Conservation (phyloP, 2,329 filamentous ascomycete species). For the Penicillium concentricum region DNA sequence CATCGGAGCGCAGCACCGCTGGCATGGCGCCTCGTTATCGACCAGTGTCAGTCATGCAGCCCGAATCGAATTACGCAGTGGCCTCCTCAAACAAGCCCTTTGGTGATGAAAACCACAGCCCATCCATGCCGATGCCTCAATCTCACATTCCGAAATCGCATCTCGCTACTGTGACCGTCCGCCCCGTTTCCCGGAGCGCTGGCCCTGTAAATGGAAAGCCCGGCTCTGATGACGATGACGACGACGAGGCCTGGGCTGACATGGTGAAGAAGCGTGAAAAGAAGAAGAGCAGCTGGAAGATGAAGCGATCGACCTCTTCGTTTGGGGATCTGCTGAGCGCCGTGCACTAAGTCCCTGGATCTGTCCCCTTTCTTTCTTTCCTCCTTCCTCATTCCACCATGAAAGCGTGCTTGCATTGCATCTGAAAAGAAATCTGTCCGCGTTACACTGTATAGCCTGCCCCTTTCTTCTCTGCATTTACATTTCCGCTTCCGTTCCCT, state of each 20-base stretch:
- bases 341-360: conserved; percentile 29
- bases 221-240: conserved; percentile 43
- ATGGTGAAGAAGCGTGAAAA: conserved; percentile 52
- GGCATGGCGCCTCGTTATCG: conserved; percentile 88
- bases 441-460: conserved; percentile 17
- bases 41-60: conserved; percentile 70
- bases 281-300: conserved; percentile 49
- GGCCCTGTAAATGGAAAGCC: conserved; percentile 16
- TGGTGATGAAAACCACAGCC: conserved; percentile 36
- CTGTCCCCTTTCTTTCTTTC: not conserved
- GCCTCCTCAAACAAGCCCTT: conserved; percentile 38
- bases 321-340: conserved; percentile 41
- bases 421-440: not conserved
- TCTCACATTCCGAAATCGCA: conserved; percentile 30
- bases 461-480: conserved; percentile 4
- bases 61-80: conserved; percentile 34
- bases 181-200: conserved; percentile 27
- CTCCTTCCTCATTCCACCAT: not conserved
- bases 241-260: conserved; percentile 52
- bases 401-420: conserved; percentile 9
- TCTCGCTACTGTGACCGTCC: conserved; percentile 29
- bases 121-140: conserved; percentile 21
- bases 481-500: not conserved
- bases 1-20: conserved; percentile 91
- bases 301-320: conserved; percentile 40